phyloP scores from a whole-genome alignment of 2,329 filamentous ascomycete genomes.

The Plectosphaerella plurivora region DNA sequence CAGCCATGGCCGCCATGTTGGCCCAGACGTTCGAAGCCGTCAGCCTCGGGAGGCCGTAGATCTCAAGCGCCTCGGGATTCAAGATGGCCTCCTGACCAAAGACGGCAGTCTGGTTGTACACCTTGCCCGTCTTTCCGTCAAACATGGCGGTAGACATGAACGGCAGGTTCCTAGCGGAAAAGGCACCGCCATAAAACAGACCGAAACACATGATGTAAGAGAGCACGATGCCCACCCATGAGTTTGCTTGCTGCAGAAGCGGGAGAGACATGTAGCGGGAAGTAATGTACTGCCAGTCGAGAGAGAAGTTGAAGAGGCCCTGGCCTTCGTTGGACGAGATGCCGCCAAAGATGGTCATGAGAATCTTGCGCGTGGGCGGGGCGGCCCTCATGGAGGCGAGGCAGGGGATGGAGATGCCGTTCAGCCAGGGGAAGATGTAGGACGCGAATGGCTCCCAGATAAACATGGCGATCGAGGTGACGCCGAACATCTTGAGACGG shows the following conservation, averaged over 20 bases:
- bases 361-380: slow-evolving; percentile 22
- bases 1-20: slow-evolving; percentile 42
- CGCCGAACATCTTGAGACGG: slow-evolving; percentile 6
- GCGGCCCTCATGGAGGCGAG: slow-evolving; percentile 22
- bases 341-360: slow-evolving; percentile 48
- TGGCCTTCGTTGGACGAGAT: slow-evolving; percentile 29
- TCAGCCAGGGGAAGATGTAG: slow-evolving; percentile 9
- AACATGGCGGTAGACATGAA: slow-evolving; percentile 32
- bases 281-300: slow-evolving; percentile 39
- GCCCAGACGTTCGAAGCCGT: slow-evolving; percentile 32
- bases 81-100: slow-evolving; percentile 21
- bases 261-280: slow-evolving; percentile 10
- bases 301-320: slow-evolving; percentile 31
- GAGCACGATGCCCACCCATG: slow-evolving; percentile 29
- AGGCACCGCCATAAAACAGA: slow-evolving; percentile 34
- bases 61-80: slow-evolving; percentile 17
- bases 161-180: slow-evolving; percentile 18
- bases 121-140: slow-evolving; percentile 20
- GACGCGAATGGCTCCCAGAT: slow-evolving; percentile 10
- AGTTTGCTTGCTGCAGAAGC: slow-evolving; percentile 24
- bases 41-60: slow-evolving; percentile 31
- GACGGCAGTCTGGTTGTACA: slow-evolving; percentile 38
- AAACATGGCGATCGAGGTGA: slow-evolving; percentile 10
- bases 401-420: slow-evolving; percentile 31
- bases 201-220: slow-evolving; percentile 31